These are phyloP conservation scores for Metroxylon sagu DNA, from an alignment of 176 grass and related monocot species.

Conservation along the genomic window DNA sequence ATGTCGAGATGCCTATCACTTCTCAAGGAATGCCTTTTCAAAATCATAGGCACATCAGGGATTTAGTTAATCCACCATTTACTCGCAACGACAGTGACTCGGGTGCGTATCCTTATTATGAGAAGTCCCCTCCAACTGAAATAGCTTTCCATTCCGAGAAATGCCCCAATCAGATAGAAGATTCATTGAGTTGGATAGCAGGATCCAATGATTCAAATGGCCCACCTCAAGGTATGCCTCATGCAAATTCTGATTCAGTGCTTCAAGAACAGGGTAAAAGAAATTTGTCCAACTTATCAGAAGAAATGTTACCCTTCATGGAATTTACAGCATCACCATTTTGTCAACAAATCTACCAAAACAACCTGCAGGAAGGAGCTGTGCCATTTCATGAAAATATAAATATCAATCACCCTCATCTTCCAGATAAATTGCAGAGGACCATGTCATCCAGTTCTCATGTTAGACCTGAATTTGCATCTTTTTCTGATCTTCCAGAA, in stretches of 20 bases:
- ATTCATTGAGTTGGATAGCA: conserved; percentile 11
- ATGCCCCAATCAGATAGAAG: conserved; percentile 15
- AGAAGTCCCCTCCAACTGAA: conserved; percentile 25
- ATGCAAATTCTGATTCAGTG: conserved; percentile 66
- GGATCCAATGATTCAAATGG: conserved; percentile 21
- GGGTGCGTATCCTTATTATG: conserved; percentile 23
- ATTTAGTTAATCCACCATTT: conserved; percentile 13
- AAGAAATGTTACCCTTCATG: conserved; percentile 19
- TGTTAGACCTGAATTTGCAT: conserved; percentile 14
- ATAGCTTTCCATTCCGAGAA: conserved; percentile 45
- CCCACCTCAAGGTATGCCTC: conserved; percentile 40
- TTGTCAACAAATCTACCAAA: conserved; percentile 34
- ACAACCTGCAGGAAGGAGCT: conserved; percentile 32
- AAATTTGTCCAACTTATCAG: conserved; percentile 32
- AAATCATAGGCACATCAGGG: conserved; percentile 28
- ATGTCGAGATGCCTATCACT: conserved; percentile 14
- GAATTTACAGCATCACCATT: conserved; percentile 24
- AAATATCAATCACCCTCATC: not conserved
- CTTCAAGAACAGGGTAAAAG: conserved; percentile 25
- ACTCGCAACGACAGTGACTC: conserved; percentile 35
- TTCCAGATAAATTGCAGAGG: not conserved
- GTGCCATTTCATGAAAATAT: not conserved
- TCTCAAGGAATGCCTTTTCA: conserved; percentile 16
- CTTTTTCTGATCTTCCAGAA: conserved; percentile 21
- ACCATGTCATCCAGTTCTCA: not conserved